phyloP scores from a whole-genome alignment of 371 early-diverging fungal species.

The Mortierella sp. region DNA sequence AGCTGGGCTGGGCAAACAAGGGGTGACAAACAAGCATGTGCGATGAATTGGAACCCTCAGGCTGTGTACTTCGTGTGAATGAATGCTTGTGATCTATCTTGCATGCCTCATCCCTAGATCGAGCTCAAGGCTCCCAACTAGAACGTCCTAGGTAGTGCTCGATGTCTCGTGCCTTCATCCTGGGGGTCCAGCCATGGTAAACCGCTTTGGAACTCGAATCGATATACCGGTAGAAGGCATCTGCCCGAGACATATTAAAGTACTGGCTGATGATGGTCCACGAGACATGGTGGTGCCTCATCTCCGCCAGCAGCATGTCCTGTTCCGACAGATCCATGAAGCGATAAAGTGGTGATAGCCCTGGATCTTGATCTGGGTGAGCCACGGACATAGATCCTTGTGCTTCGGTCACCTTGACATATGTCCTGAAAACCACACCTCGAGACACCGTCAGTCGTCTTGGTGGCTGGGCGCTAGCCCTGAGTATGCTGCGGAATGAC shows the following conservation, averaged over 20 bases:
- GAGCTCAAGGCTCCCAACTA: not conserved
- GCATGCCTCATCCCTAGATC: not conserved
- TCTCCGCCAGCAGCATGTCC: conserved; percentile 23
- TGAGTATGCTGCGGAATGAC: too few species aligned
- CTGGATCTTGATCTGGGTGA: not conserved
- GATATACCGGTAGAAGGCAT: conserved; percentile 19
- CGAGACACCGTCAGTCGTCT: too few species aligned
- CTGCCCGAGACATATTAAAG: conserved; percentile 6
- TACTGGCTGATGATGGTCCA: conserved; percentile 7
- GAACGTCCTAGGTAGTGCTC: conserved; percentile 6
- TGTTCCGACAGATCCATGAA: conserved; percentile 15
- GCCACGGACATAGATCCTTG: not conserved
- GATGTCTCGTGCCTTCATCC: conserved; percentile 29
- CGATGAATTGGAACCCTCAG: too few species aligned
- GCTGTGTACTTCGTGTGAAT: too few species aligned
- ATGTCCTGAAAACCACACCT: too few species aligned
- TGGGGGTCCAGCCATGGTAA: conserved; percentile 23
- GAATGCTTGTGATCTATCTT: too few species aligned
- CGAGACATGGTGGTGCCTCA: conserved; percentile 18
- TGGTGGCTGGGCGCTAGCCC: too few species aligned
- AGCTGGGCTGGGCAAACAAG: too few species aligned
- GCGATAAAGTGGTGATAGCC: conserved; percentile 3
- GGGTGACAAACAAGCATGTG: too few species aligned
- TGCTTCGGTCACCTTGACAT: not conserved
- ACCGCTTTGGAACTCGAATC: conserved; percentile 10